A percentile compares a stretch with the other conserved stretches of the same genome.
These are phyloP conservation scores for Tremella yokohamensis DNA, from an alignment of 768 basidiomycete species.

Conservation along the genomic window DNA sequence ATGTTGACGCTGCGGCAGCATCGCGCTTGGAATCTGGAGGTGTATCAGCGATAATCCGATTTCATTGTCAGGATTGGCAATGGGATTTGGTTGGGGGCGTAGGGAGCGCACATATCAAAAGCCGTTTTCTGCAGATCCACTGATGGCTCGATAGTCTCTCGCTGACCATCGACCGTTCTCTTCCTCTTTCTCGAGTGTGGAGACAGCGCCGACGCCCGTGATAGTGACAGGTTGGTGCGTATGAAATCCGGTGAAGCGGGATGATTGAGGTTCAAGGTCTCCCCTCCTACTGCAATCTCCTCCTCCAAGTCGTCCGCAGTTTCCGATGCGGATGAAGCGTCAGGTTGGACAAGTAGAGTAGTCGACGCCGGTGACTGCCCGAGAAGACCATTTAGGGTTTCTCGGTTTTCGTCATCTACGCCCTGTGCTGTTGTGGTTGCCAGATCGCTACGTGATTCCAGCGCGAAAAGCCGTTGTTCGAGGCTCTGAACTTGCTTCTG, in stretches of 20 bases:
- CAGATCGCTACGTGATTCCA: background rate
- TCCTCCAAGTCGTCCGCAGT: background rate
- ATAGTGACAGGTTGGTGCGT: background rate
- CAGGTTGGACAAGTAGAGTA: background rate
- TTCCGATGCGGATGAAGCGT: background rate
- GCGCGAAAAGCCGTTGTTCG: background rate
- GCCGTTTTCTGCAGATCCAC: background rate
- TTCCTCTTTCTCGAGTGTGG: background rate
- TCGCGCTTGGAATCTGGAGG: background rate
- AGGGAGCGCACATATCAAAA: slow-evolving; percentile 1
- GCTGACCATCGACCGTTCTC: background rate
- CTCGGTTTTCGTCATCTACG: background rate
- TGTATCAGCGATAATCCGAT: background rate
- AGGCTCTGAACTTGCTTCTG: background rate
- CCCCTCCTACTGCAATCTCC: background rate
- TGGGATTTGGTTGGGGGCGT: too few relatives aligned
- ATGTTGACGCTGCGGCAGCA: background rate
- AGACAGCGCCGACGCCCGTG: background rate
- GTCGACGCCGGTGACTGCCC: too few relatives aligned
- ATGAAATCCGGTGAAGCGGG: background rate
- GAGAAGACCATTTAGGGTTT: background rate
- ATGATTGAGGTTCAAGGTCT: background rate
- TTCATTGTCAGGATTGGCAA: too few relatives aligned
- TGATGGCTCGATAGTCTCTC: background rate
- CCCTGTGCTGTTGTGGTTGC: background rate